Evolutionary conservation across 805 yeast species (phyloP).

Genomic region (Pichia cabralensis): DNA sequence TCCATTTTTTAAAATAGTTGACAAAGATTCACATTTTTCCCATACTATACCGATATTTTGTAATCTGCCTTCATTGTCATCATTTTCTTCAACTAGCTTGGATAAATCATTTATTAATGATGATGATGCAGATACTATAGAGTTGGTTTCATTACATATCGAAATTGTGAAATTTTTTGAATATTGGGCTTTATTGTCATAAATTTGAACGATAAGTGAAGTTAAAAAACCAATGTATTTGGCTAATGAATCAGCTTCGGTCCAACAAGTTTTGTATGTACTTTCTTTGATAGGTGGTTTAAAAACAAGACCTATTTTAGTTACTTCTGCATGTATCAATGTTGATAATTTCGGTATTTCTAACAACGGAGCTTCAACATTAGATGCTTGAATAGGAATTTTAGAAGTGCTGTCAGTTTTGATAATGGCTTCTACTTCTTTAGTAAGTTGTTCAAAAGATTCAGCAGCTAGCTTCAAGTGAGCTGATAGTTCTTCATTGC

Average conservation of each 20-base stretch:
- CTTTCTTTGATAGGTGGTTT: constrained; percentile 42
- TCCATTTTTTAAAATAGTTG: constrained; percentile 35
- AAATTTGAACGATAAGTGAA: constrained; percentile 35
- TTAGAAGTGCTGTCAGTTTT: too few relatives aligned
- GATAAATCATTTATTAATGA: constrained; percentile 14
- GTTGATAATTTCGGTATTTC: constrained; percentile 53
- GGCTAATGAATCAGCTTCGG: constrained; percentile 37
- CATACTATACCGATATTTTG: constrained; percentile 59
- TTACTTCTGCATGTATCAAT: constrained; percentile 62
- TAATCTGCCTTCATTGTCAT: constrained; percentile 31
- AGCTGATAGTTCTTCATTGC: too few relatives aligned
- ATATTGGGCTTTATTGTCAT: constrained; percentile 25
- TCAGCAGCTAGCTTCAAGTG: too few relatives aligned
- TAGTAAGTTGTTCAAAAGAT: too few relatives aligned
- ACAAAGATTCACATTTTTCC: constrained; percentile 50
- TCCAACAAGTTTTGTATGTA: constrained; percentile 35
- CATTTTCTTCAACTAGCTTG: constrained; percentile 8
- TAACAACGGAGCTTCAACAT: constrained; percentile 34
- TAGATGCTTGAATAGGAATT: too few relatives aligned
- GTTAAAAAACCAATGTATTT: constrained; percentile 35
- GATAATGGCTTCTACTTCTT: too few relatives aligned
- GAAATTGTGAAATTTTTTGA: constrained; percentile 23
- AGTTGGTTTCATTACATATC: constrained; percentile 18
- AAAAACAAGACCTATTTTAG: constrained; percentile 66
- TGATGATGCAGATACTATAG: constrained; percentile 11